Evolutionary conservation across 805 yeast species (phyloP), one percentile per base, ranked within the genome.

Genomic region (Monosporozyma siamensis): DNA sequence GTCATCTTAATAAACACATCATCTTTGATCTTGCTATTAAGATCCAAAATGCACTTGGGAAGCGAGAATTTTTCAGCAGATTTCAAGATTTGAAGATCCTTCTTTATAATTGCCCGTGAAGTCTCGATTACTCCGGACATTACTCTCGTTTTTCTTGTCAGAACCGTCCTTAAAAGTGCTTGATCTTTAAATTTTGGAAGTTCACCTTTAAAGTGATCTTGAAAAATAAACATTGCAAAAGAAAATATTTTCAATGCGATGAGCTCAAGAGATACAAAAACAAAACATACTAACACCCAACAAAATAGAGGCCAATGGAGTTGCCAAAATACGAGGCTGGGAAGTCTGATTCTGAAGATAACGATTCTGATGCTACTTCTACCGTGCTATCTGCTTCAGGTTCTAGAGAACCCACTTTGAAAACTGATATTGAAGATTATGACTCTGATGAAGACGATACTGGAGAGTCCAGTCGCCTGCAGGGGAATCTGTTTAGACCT

Each of bases 401-500:
- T 6, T 48, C 54, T 2, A 50, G 48, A 37, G 52, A 53, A 18
- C 40, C 44, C 10, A 48, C 54, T 3, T 35, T 32, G 12, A 24
- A 24, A 15, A 14, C 32, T 3, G 32, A 44, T 6, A 37, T 40
- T 14, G 52, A 47, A n/a, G 52, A 51, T 17, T 46, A 48, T 37
- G 55, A 48, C 21, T 40, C 38, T 15, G 46, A 41, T 12, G 48
- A 48, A 4, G 46, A 41, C 21, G 46, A 32, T 20, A 45, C 21
- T 6, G 30, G n/a, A 20, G 12, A 6, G 12, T 21, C 17, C 26
- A 21, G 7, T 21, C 6, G 27, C 12, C 14, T 29, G 8, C 20
- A 23, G 23, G 15, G 41, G 17, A 6, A 4, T 15, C 4, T 27
- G 4, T 55, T 55, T 22, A 23, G 18, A 7, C 50, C 54, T 4